Base-by-base conservation (phyloP, 163 green algal species). In the Coccomyxa subellipsoidea region DNA sequence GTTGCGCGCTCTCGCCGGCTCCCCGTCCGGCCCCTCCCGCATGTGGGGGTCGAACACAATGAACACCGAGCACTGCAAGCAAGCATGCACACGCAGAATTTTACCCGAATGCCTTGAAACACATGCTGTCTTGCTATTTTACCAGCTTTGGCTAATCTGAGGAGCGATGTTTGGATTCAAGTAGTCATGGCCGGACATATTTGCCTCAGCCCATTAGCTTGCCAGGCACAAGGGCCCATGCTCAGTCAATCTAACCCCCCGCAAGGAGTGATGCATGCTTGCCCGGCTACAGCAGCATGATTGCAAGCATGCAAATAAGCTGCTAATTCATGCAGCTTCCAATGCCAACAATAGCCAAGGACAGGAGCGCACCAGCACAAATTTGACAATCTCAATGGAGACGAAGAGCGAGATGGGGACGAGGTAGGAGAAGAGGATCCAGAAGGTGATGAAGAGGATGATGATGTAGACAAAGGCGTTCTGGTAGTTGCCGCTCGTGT, bases 341-440 rank as follows among this genome's bases (percentile, higher is more conserved):
- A n/a, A 23, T 59, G 47, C 47, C 21, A 21, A 21, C 47, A 59
- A 59, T 18, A 59, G 23, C 15, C 47, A 27, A 18, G 47, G 47
- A 18, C 47, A 59, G 32, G 27, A 2, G 7, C 69, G 31, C 73
- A 89, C 89, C 85, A 95, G 92, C 85, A 86, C 92, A 77, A 94
- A 94, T 87, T 95, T 95, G 32, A 96, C 92, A 27, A 96, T 93
- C 78, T 96, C 93, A 81, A 96, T 91, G 18, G 91, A 92, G n/a
- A 96, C 92, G 70, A 96, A 96, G 27, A 96, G 87, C 23, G 87
- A 92, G 86, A 96, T 96, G 81, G 93, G 93, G 27, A 96, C 92
- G 73, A 96, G 86, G 85, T 94, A 94, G 37, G 90, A 93, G 36
- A 92, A 90, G 80, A 95, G 88, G 84, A 95, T 95, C 91, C 89